Base-by-base conservation (phyloP, 331 rosid species). In the Telfairia occidentalis region DNA sequence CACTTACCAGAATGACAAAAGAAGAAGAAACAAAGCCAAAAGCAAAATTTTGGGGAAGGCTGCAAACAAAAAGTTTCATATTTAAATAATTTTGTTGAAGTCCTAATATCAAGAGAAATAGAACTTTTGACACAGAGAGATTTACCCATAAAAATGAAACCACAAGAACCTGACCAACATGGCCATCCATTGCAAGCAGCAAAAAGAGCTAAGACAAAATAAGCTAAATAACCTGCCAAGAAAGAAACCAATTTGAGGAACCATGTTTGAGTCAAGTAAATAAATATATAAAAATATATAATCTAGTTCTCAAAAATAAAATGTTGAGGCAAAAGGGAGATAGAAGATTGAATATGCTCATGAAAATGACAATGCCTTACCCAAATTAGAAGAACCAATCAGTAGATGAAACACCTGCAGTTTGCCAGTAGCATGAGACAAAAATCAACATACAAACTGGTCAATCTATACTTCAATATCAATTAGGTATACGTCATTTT, bases 21-120 rank as follows among this genome's bases (percentile, higher is more conserved):
- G 96, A 69, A 95, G 96, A 87, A 95, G 97, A 90, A 95, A 95
- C 60, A 92, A 95, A 42, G 98, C 96, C 84, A 91, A 85, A 82
- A 91, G 78, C 70, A 90, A 83, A 81, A 95, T 87, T 85, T 90
- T 85, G 60, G 98, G 97, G 84, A 91, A 81, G 34, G 97, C 98
- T 95, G 97, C 98, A 86, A 83, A 81, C 78, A 70, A 80, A 86
- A 75, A 35, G 11, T 55, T 58, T 77, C 78, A 76, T 53, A 30
- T 28, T 67, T 82, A 74, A 88, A 82, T 77, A 18, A 58, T 73
- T 80, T 76, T 76, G 63, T 67, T 54, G 35, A 75, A 80, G 58
- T 42, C 71, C 24, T 9, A 16, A 76, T 12, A 60, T 59, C 16
- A 38, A 43, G 9, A 60, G 9, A 12, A 2, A 18, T 23, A 42